Percentiles rank a stretch among this genome's conserved stretches.
These are phyloP conservation scores for Dendrothele bispora DNA, from an alignment of 768 basidiomycete species.

Conservation along the genomic window DNA sequence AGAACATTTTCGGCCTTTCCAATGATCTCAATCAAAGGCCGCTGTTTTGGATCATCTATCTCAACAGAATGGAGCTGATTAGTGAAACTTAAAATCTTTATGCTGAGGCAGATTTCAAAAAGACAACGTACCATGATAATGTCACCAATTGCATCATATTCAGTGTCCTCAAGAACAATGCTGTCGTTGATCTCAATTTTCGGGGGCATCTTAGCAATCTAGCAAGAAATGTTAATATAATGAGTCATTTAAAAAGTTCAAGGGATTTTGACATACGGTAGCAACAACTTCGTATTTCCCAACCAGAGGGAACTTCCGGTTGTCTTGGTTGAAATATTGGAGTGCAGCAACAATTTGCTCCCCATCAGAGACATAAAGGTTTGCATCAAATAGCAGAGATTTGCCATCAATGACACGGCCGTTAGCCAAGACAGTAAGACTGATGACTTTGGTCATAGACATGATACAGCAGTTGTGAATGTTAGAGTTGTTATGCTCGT, in stretches of 20 bases:
- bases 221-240: too few relatives aligned
- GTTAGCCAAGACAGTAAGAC: constrained; percentile 3
- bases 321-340: constrained; percentile 2
- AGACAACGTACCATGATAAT: not conserved
- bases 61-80: not conserved
- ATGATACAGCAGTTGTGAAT: not conserved
- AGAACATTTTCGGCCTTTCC: constrained; percentile 3
- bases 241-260: not conserved
- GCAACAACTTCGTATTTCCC: not conserved
- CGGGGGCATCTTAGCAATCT: not conserved
- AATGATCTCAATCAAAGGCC: constrained; percentile 2
- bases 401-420: not conserved
- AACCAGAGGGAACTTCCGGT: not conserved
- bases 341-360: constrained; percentile 1
- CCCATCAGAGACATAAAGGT: constrained; percentile 1
- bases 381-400: constrained; percentile 8
- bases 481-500: not conserved
- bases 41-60: not conserved
- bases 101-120: not conserved
- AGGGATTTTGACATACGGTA: not conserved
- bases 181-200: not conserved
- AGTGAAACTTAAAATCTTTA: not conserved
- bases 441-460: not conserved
- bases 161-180: not conserved
- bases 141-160: not conserved